Evolutionary conservation across 192 early-diverging fungal genomes (phyloP).

Genomic region (Coemansia sp.): DNA sequence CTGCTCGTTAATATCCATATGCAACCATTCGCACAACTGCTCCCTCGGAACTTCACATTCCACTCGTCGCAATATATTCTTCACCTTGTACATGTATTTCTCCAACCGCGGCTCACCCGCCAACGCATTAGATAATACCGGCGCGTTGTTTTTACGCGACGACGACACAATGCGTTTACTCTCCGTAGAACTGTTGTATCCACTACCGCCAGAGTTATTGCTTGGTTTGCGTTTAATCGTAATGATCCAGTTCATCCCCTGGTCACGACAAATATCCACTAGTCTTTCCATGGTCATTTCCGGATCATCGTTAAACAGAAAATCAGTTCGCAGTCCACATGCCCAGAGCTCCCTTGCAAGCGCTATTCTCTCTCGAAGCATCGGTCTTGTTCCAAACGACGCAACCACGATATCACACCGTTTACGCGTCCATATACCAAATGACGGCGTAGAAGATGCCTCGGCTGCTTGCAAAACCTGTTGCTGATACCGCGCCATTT

Average conservation of each 20-base stretch:
- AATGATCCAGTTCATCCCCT: conserved; percentile 79
- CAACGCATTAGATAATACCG: too few relatives aligned
- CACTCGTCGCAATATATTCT: conserved; percentile 68
- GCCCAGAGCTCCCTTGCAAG: conserved; percentile 79
- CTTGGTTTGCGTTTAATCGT: conserved; percentile 59
- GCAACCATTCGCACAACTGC: conserved; percentile 60
- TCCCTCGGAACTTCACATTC: conserved; percentile 68
- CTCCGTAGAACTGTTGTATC: not conserved
- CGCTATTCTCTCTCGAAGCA: conserved; percentile 73
- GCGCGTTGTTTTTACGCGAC: not conserved
- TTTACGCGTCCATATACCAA: conserved; percentile 61
- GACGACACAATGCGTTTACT: not conserved
- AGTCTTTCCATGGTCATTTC: conserved; percentile 68
- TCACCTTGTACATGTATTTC: conserved; percentile 62
- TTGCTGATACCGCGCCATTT: conserved; percentile 63
- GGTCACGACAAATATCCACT: conserved; percentile 60
- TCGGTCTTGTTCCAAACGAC: conserved; percentile 69
- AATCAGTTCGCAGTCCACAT: conserved; percentile 75
- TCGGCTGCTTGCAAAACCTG: conserved; percentile 23
- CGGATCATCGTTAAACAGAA: conserved; percentile 72
- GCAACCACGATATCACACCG: conserved; percentile 78
- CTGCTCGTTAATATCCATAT: conserved; percentile 69
- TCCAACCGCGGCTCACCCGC: not conserved
- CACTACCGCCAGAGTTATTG: not conserved
- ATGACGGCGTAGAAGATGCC: conserved; percentile 31